A percentile compares a stretch with the other conserved stretches of the same genome.
These are phyloP conservation scores for Purshia tridentata DNA, from an alignment of 306 rosid genomes.

Conservation along the genomic window DNA sequence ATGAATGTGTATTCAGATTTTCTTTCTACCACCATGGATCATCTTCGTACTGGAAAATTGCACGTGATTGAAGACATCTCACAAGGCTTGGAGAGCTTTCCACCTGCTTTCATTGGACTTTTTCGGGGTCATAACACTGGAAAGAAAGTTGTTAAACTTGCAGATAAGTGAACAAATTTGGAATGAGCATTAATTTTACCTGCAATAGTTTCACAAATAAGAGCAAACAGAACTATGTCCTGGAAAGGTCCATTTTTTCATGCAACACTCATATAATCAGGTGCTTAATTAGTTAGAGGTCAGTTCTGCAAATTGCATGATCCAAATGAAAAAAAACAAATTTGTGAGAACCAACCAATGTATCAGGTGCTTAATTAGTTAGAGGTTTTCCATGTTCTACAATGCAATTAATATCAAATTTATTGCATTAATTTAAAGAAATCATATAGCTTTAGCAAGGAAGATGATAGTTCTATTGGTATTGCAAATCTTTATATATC, in stretches of 20 bases:
- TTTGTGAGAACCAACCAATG: no score
- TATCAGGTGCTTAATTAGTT: no score
- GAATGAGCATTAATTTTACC: not conserved
- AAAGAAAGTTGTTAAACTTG: conserved; percentile 54
- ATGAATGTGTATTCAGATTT: conserved; percentile 43
- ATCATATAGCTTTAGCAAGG: no score
- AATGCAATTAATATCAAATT: no score
- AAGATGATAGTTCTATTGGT: no score
- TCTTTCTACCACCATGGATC: conserved; percentile 26
- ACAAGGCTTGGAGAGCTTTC: conserved; percentile 52
- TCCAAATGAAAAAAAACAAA: no score
- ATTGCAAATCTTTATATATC: no score
- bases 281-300: no score
- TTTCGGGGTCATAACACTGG: conserved; percentile 60
- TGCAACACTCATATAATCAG: no score
- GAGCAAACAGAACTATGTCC: not conserved
- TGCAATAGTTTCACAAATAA: not conserved
- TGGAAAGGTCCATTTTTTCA: not conserved
- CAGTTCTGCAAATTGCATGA: no score
- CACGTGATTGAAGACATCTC: conserved; percentile 56
- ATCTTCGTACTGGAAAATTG: conserved; percentile 40
- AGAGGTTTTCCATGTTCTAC: no score
- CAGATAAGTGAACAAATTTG: conserved; percentile 23
- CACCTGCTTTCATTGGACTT: conserved; percentile 66
- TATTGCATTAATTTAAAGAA: no score